Percentiles rank a stretch among this genome's conserved stretches.
Evolutionary conservation across 1,284 basidiomycete genomes (phyloP).

Genomic region (Leccinum subrobustum): DNA sequence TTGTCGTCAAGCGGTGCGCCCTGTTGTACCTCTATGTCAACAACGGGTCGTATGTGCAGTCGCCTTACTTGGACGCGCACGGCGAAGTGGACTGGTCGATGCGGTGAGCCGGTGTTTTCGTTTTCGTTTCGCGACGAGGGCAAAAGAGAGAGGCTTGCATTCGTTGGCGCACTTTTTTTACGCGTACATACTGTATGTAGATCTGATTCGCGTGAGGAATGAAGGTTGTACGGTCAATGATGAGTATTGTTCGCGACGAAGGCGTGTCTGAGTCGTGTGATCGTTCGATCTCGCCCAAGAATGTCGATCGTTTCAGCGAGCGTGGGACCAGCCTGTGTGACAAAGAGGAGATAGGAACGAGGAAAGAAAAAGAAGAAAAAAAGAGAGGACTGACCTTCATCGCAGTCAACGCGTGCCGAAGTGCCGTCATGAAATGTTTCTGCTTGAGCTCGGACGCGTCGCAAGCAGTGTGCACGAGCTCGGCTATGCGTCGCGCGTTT

Average conservation of each 20-base stretch:
- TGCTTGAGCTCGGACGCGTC: slow-evolving; percentile 42
- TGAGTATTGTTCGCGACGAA: neutral
- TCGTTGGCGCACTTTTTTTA: slow-evolving; percentile 1
- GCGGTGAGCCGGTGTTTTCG: slow-evolving; percentile 64
- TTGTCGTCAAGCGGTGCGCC: slow-evolving; percentile 89
- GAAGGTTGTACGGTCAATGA: neutral
- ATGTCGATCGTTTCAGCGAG: slow-evolving; percentile 45
- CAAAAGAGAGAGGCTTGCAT: neutral
- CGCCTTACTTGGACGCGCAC: slow-evolving; percentile 93
- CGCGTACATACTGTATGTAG: neutral
- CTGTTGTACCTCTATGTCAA: slow-evolving; percentile 89
- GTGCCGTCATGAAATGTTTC: slow-evolving; percentile 64
- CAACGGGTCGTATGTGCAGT: slow-evolving; percentile 84
- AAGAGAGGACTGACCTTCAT: slow-evolving; percentile 54
- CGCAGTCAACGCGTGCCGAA: slow-evolving; percentile 78
- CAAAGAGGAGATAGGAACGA: neutral
- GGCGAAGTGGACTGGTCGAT: slow-evolving; percentile 94
- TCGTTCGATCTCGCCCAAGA: slow-evolving; percentile 39
- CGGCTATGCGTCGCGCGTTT: slow-evolving; percentile 25
- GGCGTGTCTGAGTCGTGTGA: slow-evolving; percentile 31
- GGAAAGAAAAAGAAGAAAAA: neutral
- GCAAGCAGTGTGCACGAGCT: slow-evolving; percentile 48
- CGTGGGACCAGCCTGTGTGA: slow-evolving; percentile 45
- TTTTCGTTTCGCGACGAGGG: neutral
- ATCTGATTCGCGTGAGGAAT: no score